Evolutionary conservation across 2,329 filamentous ascomycete genomes (phyloP).

Genomic region (Aureobasidium vineae): DNA sequence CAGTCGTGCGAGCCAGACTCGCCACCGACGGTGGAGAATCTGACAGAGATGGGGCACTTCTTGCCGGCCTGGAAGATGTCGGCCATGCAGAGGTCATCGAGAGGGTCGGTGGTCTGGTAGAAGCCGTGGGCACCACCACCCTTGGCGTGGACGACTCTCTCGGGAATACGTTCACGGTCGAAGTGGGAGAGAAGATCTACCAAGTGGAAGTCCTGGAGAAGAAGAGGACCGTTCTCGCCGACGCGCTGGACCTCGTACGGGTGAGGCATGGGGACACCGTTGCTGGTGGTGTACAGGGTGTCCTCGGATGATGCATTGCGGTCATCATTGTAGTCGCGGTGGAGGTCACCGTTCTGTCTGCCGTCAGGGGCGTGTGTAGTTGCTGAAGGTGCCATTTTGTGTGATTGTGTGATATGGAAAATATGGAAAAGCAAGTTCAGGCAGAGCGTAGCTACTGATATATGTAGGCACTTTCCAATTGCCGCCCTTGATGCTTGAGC

Average conservation of each 20-base stretch:
- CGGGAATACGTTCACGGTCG: constrained; percentile 52
- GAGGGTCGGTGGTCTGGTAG: constrained; percentile 48
- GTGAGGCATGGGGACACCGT: constrained; percentile 47
- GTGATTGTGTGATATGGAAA: background rate
- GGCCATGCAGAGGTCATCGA: constrained; percentile 48
- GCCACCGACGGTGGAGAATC: constrained; percentile 74
- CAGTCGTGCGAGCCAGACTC: constrained; percentile 70
- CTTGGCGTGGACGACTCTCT: constrained; percentile 53
- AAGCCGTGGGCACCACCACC: constrained; percentile 51
- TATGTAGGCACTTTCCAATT: background rate
- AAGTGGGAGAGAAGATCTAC: constrained; percentile 53
- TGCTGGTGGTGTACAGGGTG: constrained; percentile 56
- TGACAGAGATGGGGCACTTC: constrained; percentile 63
- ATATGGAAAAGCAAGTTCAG: background rate
- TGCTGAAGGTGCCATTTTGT: constrained; percentile 33
- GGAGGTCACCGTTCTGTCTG: constrained; percentile 40
- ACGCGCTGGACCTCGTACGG: constrained; percentile 58
- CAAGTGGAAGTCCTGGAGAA: constrained; percentile 55
- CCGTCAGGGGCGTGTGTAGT: constrained; percentile 33
- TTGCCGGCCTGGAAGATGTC: constrained; percentile 61
- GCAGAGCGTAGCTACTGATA: background rate
- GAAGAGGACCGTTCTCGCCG: constrained; percentile 58
- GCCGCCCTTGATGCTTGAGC: constrained; percentile 2
- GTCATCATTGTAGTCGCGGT: constrained; percentile 48
- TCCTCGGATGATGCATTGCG: constrained; percentile 46